Conservation (phyloP, 768 basidiomycete species). For the Calocera cornea region DNA sequence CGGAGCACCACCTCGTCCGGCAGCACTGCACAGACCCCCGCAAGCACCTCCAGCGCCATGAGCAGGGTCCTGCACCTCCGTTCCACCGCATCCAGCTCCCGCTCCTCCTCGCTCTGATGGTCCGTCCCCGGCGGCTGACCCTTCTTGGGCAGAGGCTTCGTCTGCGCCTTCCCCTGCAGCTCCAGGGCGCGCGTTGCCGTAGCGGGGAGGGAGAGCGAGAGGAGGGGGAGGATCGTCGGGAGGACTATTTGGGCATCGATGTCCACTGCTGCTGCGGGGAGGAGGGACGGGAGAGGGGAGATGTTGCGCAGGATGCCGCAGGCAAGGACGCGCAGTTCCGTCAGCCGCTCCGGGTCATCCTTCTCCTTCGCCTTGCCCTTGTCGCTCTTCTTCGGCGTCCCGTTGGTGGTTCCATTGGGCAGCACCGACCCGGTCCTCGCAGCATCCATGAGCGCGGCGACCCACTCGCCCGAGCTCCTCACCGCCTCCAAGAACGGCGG, state of each 20-base stretch:
- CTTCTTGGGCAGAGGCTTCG: constrained; percentile 27
- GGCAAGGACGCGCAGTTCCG: constrained; percentile 46
- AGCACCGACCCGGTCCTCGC: constrained; percentile 19
- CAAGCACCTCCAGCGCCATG: constrained; percentile 76
- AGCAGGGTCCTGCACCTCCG: constrained; percentile 56
- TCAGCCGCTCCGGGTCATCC: constrained; percentile 13
- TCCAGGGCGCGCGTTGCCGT: constrained; percentile 5
- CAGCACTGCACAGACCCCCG: constrained; percentile 73
- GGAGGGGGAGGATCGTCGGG: constrained; percentile 53
- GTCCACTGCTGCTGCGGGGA: constrained; percentile 46
- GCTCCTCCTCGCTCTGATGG: constrained; percentile 53
- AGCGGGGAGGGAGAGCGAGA: constrained; percentile 45
- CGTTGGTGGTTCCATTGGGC: constrained; percentile 25
- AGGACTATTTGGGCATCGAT: constrained; percentile 59
- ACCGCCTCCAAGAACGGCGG: constrained; percentile 54
- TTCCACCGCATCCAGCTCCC: constrained; percentile 63
- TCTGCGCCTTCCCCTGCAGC: background rate
- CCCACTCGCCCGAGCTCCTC: constrained; percentile 44
- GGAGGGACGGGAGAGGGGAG: constrained; percentile 58
- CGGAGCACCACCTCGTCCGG: constrained; percentile 38
- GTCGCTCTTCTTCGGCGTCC: constrained; percentile 18
- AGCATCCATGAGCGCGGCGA: constrained; percentile 54
- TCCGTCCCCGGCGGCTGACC: constrained; percentile 55
- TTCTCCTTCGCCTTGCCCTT: constrained; percentile 21
- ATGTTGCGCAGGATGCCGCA: constrained; percentile 68